A percentile compares a stretch with the other conserved stretches of the same genome.
Conservation (phyloP, 164 flowering plant species). For the Tinospora cordifolia region DNA sequence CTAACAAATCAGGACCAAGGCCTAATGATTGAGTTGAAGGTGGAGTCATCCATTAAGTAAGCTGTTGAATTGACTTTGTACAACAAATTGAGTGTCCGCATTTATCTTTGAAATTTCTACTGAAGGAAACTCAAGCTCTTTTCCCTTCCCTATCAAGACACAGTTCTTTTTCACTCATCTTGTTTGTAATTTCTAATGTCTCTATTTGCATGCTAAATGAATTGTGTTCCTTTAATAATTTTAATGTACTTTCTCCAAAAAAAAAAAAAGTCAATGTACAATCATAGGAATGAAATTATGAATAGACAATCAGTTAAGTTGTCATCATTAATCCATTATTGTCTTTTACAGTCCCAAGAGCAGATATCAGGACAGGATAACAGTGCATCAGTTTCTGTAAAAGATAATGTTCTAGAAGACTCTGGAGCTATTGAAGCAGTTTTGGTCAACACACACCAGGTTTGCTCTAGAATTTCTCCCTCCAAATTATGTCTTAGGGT, state of each 20-base stretch:
- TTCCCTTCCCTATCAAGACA: too few relatives aligned
- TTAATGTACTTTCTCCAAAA: not conserved
- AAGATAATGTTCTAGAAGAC: constrained; percentile 35
- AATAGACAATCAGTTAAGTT: not conserved
- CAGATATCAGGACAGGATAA: constrained; percentile 38
- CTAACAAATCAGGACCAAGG: too few relatives aligned
- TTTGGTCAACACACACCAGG: constrained; percentile 87
- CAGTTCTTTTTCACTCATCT: too few relatives aligned
- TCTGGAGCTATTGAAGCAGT: constrained; percentile 50
- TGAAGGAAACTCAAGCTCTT: not conserved
- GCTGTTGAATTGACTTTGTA: not conserved
- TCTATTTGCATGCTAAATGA: too few relatives aligned
- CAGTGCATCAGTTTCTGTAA: constrained; percentile 44
- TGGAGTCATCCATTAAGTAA: too few relatives aligned
- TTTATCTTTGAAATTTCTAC: not conserved
- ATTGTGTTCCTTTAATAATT: not conserved
- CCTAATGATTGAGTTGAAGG: too few relatives aligned
- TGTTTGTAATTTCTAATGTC: too few relatives aligned
- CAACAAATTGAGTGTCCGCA: too few relatives aligned
- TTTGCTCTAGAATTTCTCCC: constrained; percentile 15
- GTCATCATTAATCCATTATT: too few relatives aligned
- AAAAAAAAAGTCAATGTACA: not conserved
- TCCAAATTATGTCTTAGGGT: not conserved
- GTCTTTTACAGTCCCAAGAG: constrained; percentile 48
- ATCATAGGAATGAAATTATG: constrained; percentile 1